These are phyloP conservation scores for Neurospora sp. DNA, from an alignment of 2,329 filamentous ascomycete species.

Conservation along the genomic window DNA sequence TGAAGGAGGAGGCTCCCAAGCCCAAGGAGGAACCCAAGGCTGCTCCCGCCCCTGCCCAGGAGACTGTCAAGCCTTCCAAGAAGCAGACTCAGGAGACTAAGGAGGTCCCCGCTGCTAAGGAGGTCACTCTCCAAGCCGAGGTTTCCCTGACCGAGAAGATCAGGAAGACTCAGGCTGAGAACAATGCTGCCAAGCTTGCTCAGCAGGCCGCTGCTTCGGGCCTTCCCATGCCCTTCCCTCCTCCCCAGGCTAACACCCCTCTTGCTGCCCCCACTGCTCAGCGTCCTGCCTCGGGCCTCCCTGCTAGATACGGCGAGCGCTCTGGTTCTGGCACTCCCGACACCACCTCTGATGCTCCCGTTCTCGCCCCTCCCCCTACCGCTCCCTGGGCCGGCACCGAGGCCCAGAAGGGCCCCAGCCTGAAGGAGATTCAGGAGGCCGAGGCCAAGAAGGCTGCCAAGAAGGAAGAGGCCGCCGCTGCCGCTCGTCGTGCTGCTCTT, in stretches of 20 bases:
- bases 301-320: constrained; percentile 55
- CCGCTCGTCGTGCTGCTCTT: constrained; percentile 64
- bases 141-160: constrained; percentile 77
- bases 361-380: constrained; percentile 53
- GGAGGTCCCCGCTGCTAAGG: constrained; percentile 1
- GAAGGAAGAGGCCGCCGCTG: constrained; percentile 70
- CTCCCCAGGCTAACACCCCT: constrained; percentile 67
- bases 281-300: constrained; percentile 72
- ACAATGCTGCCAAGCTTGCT: constrained; percentile 44
- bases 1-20: constrained; percentile 12
- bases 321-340: constrained; percentile 75
- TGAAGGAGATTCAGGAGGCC: constrained; percentile 94
- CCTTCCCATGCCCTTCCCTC: constrained; percentile 67
- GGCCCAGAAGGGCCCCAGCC: constrained; percentile 71
- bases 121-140: constrained; percentile 9
- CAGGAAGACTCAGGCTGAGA: constrained; percentile 57
- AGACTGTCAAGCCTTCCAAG: constrained; percentile 8
- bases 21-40: constrained; percentile 1
- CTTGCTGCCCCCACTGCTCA: constrained; percentile 84
- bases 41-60: constrained; percentile 3
- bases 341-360: constrained; percentile 27
- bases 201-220: constrained; percentile 47
- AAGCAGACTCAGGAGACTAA: constrained; percentile 7
- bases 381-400: constrained; percentile 82
- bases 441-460: constrained; percentile 90